Base-by-base conservation (phyloP, 768 basidiomycete species). In the Termitomyces sp. region DNA sequence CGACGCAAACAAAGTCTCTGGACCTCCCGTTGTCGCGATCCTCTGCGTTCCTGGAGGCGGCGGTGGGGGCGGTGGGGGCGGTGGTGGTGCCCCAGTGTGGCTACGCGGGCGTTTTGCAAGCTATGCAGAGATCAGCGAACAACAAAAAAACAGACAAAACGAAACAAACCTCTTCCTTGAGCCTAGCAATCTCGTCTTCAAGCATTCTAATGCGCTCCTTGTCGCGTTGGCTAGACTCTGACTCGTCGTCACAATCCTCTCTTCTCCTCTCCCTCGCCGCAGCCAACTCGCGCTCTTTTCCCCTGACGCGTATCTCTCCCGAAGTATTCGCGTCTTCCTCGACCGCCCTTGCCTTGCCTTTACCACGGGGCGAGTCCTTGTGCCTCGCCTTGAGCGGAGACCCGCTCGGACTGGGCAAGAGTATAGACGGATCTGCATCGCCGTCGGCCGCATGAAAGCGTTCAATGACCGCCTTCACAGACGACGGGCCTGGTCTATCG, bases 151-250 rank as follows among this genome's bases (percentile, higher is more conserved):
- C 7, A 36, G 4, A 48, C 49, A 50, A 1, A 40, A 26, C 3
- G 67, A 13, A 4, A 43, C 67, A 10, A 36, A 84, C 87, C 79
- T 87, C 85, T 66, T 81, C 79, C 62, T 77, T 84, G 58, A 90
- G 71, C 46, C 75, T 67, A 46, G 71, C 71, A 41, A 91, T 82
- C 67, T 93, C 91, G 50, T 81, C 80, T 65, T 91, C 88, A 5
- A 93, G 75, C 58, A 75, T 72, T 61, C 72, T 76, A 33, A 92
- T 91, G 53, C 79, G 78, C 57, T 79, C 83, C 67, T 88, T 87
- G 65, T 91, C 87, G 30, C 70, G 70, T 16, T 70, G 72, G 9
- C 71, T 63, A 62, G 46, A 68, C 63, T 65, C 68, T 43, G 74
- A 76, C 26, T 78, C 77, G 16, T 68, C 69, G 55, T 77, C 75